phyloP scores from a whole-genome alignment of 2,329 filamentous ascomycete species.

The Thelonectria rubi region DNA sequence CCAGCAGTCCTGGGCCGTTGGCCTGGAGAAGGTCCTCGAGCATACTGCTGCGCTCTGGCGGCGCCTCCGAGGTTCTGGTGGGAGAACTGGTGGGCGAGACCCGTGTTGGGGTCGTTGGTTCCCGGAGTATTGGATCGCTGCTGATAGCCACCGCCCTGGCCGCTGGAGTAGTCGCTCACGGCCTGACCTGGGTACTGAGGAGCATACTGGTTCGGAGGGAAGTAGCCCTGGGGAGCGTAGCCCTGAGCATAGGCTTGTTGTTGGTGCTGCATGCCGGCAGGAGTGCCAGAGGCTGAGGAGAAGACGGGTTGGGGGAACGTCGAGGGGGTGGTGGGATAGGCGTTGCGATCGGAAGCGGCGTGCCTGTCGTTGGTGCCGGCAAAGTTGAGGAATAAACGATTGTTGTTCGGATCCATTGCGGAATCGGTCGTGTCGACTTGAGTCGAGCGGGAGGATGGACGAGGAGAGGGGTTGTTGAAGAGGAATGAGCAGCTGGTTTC shows the following conservation, averaged over 20 bases:
- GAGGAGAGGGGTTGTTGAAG: constrained; percentile 31
- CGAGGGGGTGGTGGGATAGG: constrained; percentile 89
- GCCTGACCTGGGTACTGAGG: constrained; percentile 53
- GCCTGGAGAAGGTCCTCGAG: constrained; percentile 72
- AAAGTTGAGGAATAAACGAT: constrained; percentile 73
- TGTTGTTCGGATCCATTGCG: constrained; percentile 66
- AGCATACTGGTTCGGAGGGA: constrained; percentile 68
- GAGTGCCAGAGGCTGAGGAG: constrained; percentile 45
- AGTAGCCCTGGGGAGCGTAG: constrained; percentile 62
- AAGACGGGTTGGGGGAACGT: constrained; percentile 94
- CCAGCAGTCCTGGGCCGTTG: constrained; percentile 88
- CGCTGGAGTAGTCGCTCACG: constrained; percentile 59
- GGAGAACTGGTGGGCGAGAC: constrained; percentile 93
- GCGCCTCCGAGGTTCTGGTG: constrained; percentile 89
- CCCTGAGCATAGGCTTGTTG: constrained; percentile 60
- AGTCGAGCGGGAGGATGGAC: constrained; percentile 34
- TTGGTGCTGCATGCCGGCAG: constrained; percentile 48
- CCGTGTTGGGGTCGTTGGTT: constrained; percentile 85
- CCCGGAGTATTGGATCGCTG: constrained; percentile 66
- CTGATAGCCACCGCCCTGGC: constrained; percentile 58
- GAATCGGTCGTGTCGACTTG: constrained; percentile 32
- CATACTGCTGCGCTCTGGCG: constrained; percentile 75
- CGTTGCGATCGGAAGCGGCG: constrained; percentile 69
- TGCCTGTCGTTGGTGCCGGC: constrained; percentile 70
- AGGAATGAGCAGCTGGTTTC: constrained; percentile 40